These are phyloP conservation scores for Phytophthora kernoviae DNA, from an alignment of 352 stramenopile species.

Conservation along the genomic window DNA sequence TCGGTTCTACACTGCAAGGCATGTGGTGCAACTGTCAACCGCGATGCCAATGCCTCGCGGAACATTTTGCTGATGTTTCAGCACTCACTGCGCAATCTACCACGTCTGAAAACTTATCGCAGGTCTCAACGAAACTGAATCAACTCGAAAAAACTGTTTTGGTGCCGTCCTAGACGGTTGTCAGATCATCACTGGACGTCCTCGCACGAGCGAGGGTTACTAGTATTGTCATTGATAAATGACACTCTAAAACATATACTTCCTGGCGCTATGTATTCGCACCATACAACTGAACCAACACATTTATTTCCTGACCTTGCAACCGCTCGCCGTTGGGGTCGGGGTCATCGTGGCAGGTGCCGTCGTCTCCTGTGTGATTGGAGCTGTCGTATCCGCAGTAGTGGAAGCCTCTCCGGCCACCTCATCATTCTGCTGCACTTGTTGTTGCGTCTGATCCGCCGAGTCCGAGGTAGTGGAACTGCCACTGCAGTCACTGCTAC, in stretches of 20 bases:
- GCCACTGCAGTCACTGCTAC: constrained; percentile 28
- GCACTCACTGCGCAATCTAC: too few relatives aligned
- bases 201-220: too few relatives aligned
- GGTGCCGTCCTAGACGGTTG: too few relatives aligned
- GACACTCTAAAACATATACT: neutral
- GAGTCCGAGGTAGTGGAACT: constrained; percentile 10
- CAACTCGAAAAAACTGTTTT: too few relatives aligned
- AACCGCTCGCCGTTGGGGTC: constrained; percentile 23
- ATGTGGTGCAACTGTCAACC: too few relatives aligned
- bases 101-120: too few relatives aligned
- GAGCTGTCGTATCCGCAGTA: neutral
- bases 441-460: constrained; percentile 19
- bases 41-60: too few relatives aligned
- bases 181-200: too few relatives aligned
- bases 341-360: constrained; percentile 8
- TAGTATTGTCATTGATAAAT: too few relatives aligned
- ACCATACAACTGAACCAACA: neutral
- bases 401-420: constrained; percentile 19
- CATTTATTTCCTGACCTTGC: constrained; percentile 27
- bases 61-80: too few relatives aligned
- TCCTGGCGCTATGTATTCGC: neutral
- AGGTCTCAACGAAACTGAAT: too few relatives aligned
- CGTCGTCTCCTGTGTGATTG: neutral
- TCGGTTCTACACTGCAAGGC: too few relatives aligned
- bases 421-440: constrained; percentile 13